phyloP scores from a whole-genome alignment of 2,329 filamentous ascomycete genomes.

The Claviceps fusiformis region DNA sequence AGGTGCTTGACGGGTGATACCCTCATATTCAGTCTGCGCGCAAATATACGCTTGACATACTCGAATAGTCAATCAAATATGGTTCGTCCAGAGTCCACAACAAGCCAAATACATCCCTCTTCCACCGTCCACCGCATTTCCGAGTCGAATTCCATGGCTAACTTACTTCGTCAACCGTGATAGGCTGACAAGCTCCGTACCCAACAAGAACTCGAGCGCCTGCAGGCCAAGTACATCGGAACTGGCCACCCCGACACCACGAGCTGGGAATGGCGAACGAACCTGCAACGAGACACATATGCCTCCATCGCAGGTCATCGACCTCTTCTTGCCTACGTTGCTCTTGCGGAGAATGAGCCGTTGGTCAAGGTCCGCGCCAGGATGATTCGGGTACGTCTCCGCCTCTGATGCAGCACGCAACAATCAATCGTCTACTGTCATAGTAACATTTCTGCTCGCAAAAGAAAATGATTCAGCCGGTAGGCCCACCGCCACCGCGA shows the following conservation, averaged over 20 bases:
- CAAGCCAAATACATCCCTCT: background rate
- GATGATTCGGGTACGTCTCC: slow-evolving; percentile 56
- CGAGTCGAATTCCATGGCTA: background rate
- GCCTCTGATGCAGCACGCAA: background rate
- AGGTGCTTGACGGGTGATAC: background rate
- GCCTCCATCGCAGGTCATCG: slow-evolving; percentile 82
- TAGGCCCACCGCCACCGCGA: slow-evolving; percentile 41
- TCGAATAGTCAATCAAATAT: background rate
- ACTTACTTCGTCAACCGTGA: background rate
- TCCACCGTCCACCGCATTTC: background rate
- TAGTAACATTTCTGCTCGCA: background rate
- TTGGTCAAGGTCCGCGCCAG: slow-evolving; percentile 65
- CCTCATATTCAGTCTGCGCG: background rate
- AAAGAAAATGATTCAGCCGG: slow-evolving; percentile 55
- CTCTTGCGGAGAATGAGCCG: slow-evolving; percentile 76
- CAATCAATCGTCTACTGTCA: background rate
- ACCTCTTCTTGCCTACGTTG: slow-evolving; percentile 75
- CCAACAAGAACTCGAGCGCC: slow-evolving; percentile 91
- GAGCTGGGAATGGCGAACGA: slow-evolving; percentile 93
- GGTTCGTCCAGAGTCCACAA: background rate
- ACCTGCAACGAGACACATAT: slow-evolving; percentile 88
- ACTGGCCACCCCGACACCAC: slow-evolving; percentile 95
- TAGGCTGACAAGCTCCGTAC: slow-evolving; percentile 95
- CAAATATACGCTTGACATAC: background rate
- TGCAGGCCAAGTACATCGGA: slow-evolving; percentile 90